Percentiles rank a stretch among this genome's conserved stretches.
These are phyloP conservation scores for Calophaca sinica DNA, from an alignment of 306 rosid genomes.

Conservation along the genomic window DNA sequence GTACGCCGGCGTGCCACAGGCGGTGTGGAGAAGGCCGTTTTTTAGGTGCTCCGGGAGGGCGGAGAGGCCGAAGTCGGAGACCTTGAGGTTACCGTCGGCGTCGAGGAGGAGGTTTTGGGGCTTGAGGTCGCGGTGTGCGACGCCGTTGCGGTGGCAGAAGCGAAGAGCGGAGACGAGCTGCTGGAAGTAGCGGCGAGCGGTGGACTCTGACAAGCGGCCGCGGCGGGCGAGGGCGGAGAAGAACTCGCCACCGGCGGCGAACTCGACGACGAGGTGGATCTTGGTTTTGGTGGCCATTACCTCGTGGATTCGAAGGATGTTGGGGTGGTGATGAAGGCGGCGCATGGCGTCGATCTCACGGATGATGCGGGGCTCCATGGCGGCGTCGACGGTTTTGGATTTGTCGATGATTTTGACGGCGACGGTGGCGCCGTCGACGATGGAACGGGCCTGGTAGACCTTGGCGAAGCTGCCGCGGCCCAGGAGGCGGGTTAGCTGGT, in stretches of 20 bases:
- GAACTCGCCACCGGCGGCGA: constrained; percentile 81
- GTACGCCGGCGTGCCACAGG: constrained; percentile 91
- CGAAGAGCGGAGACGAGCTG: constrained; percentile 72
- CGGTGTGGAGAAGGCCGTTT: constrained; percentile 79
- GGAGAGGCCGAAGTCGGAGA: constrained; percentile 89
- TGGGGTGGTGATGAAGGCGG: constrained; percentile 79
- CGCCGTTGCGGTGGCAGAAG: constrained; percentile 81
- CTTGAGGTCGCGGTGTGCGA: constrained; percentile 87
- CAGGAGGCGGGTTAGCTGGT: constrained; percentile 60
- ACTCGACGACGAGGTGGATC: constrained; percentile 82
- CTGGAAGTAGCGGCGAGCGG: constrained; percentile 73
- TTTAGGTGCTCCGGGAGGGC: constrained; percentile 76
- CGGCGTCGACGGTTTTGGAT: constrained; percentile 53
- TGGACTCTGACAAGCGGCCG: constrained; percentile 53
- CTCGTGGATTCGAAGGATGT: constrained; percentile 74
- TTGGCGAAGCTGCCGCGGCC: constrained; percentile 91
- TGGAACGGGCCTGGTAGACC: constrained; percentile 67
- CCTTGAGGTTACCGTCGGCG: constrained; percentile 63
- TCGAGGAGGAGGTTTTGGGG: constrained; percentile 88
- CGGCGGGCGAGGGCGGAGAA: constrained; percentile 54
- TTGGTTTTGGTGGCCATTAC: constrained; percentile 86
- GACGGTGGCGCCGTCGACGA: constrained; percentile 56
- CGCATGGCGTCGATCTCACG: constrained; percentile 85
- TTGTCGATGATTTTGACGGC: constrained; percentile 89
- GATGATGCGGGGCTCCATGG: constrained; percentile 71